Percentiles rank a stretch among this genome's conserved stretches.
These are phyloP conservation scores for Aspergillus sp. DNA, from an alignment of 2,329 filamentous ascomycete species.

Conservation along the genomic window DNA sequence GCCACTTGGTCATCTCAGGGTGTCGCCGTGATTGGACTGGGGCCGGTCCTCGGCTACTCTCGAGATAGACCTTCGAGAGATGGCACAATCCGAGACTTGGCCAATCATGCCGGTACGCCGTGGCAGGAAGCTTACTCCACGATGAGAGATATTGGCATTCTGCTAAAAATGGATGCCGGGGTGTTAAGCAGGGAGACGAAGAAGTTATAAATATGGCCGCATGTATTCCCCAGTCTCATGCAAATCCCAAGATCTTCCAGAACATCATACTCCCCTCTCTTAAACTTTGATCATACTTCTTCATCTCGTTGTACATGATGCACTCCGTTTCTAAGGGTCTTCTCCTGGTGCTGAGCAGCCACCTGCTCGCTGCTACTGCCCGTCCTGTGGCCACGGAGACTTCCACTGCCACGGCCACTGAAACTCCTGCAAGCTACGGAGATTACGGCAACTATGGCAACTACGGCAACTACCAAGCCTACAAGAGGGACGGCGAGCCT, in stretches of 20 bases:
- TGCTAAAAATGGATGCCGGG: not conserved
- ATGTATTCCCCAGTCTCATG: not conserved
- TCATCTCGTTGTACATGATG: not conserved
- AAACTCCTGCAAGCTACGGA: slow-evolving; percentile 6
- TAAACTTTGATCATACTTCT: not conserved
- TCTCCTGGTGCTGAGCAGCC: slow-evolving; percentile 16
- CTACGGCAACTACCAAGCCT: slow-evolving; percentile 6
- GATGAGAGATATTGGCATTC: not conserved
- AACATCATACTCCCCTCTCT: not conserved
- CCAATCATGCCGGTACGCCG: not conserved
- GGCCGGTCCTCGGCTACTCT: not conserved
- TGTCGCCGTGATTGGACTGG: not conserved
- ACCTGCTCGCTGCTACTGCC: slow-evolving; percentile 15
- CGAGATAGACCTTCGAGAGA: not conserved
- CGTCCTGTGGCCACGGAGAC: slow-evolving; percentile 9
- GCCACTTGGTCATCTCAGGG: not conserved
- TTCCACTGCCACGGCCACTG: slow-evolving; percentile 3
- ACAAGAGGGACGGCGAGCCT: not conserved
- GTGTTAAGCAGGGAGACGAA: not conserved
- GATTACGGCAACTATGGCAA: slow-evolving; percentile 22
- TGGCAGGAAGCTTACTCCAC: not conserved
- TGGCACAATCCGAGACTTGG: slow-evolving; percentile 11
- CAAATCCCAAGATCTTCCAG: not conserved
- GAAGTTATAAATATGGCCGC: slow-evolving; percentile 7
- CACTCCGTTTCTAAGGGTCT: slow-evolving; percentile 5